These are phyloP conservation scores for Maudiozyma saulgeensis DNA, from an alignment of 805 yeast genomes.

Conservation along the genomic window DNA sequence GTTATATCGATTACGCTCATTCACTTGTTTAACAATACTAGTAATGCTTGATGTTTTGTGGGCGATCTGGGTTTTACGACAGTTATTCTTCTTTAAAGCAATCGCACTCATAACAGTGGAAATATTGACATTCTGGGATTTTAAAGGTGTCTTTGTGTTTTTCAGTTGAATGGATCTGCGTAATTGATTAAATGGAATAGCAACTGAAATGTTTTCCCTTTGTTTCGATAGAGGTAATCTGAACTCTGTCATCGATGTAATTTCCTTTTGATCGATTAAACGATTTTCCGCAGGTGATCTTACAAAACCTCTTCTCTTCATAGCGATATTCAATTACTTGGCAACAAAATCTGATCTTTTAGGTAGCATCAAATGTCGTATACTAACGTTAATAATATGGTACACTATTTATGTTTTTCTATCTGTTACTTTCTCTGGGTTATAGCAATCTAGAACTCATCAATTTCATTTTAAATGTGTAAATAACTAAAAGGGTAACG, in stretches of 20 bases:
- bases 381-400: no score
- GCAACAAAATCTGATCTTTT: no score
- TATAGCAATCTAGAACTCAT: no score
- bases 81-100: background rate
- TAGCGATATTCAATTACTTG: background rate
- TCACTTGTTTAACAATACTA: no score
- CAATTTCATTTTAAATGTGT: no score
- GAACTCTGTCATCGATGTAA: no score
- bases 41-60: background rate
- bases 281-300: background rate
- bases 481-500: no score
- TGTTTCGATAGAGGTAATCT: background rate
- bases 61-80: background rate
- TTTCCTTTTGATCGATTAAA: background rate
- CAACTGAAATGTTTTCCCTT: background rate
- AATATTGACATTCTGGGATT: background rate
- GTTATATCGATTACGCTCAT: no score
- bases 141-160: background rate
- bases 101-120: background rate
- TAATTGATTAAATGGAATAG: no score
- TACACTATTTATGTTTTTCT: no score
- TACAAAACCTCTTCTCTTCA: conserved; percentile 2
- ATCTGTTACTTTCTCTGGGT: no score
- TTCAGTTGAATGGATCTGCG: background rate
- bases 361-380: no score